A percentile compares a stretch with the other conserved stretches of the same genome.
Conservation (phyloP, 2,329 filamentous ascomycete genomes). For the Xylaria sp. region DNA sequence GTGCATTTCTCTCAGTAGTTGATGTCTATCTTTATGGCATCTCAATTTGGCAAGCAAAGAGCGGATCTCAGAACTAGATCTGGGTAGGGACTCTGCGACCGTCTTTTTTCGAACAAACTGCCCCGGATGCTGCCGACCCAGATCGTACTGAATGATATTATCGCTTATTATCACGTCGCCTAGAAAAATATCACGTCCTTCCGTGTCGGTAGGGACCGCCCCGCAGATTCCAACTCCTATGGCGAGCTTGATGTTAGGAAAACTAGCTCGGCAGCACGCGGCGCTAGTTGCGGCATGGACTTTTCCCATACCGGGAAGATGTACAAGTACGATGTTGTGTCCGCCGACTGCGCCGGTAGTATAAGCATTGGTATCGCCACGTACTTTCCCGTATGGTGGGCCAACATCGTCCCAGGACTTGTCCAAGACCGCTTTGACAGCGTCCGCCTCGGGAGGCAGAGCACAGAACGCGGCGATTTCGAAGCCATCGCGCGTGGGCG, state of each 20-base stretch:
- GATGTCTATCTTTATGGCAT: too few relatives aligned
- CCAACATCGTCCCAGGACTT: too few relatives aligned
- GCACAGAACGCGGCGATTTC: too few relatives aligned
- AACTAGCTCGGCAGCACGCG: neutral
- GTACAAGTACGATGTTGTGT: neutral
- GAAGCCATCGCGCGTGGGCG: too few relatives aligned
- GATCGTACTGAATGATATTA: slow-evolving; percentile 1
- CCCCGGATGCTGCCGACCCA: neutral
- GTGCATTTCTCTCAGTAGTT: neutral
- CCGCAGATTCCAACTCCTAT: neutral
- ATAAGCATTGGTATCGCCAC: neutral
- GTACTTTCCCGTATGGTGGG: neutral
- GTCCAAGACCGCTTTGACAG: too few relatives aligned
- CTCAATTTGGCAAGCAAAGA: neutral
- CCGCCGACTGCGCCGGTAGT: neutral
- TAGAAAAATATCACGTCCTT: neutral
- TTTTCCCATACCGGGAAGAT: neutral
- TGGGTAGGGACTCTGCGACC: neutral
- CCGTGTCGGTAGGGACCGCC: neutral
- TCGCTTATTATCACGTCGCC: slow-evolving; percentile 6
- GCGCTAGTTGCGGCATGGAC: neutral
- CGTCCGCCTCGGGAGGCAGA: too few relatives aligned
- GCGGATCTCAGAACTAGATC: neutral
- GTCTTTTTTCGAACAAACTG: neutral
- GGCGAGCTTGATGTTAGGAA: neutral